Evolutionary conservation across 768 basidiomycete genomes (phyloP).

Genomic region (Leccinellum luteum): DNA sequence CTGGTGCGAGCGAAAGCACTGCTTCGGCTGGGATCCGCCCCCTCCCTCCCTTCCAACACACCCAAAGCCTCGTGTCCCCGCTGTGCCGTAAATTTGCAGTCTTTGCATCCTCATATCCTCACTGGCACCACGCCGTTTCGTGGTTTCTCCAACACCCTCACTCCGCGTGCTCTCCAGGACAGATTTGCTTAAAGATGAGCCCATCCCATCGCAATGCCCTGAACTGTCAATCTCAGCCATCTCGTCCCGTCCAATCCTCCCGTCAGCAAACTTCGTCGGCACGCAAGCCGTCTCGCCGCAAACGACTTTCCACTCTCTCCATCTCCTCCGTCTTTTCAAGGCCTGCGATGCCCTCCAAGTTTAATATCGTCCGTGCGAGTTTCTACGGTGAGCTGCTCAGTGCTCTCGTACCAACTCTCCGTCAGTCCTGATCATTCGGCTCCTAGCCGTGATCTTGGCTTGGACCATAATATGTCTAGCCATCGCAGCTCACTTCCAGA

Average conservation of each 20-base stretch:
- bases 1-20: constrained; percentile 18
- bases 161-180: constrained; percentile 29
- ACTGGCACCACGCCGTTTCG: constrained; percentile 33
- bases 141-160: constrained; percentile 21
- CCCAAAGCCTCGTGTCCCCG: constrained; percentile 25
- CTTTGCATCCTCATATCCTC: constrained; percentile 10
- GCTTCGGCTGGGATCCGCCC: constrained; percentile 16
- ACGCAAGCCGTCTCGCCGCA: constrained; percentile 33
- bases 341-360: constrained; percentile 62
- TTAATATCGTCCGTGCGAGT: constrained; percentile 65
- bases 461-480: constrained; percentile 80
- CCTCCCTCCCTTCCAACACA: constrained; percentile 14
- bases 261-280: constrained; percentile 18
- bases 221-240: constrained; percentile 25
- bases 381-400: constrained; percentile 55
- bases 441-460: constrained; percentile 58
- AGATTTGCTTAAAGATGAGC: constrained; percentile 29
- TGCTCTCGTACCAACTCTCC: background rate
- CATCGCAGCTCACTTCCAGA: constrained; percentile 77
- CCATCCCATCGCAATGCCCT: constrained; percentile 22
- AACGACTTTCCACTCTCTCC: constrained; percentile 32
- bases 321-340: constrained; percentile 31
- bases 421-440: constrained; percentile 6
- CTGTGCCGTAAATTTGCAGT: constrained; percentile 14
- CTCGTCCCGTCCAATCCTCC: constrained; percentile 19